phyloP scores from a whole-genome alignment of 805 yeast genomes.

The Candida parachauliodes region DNA sequence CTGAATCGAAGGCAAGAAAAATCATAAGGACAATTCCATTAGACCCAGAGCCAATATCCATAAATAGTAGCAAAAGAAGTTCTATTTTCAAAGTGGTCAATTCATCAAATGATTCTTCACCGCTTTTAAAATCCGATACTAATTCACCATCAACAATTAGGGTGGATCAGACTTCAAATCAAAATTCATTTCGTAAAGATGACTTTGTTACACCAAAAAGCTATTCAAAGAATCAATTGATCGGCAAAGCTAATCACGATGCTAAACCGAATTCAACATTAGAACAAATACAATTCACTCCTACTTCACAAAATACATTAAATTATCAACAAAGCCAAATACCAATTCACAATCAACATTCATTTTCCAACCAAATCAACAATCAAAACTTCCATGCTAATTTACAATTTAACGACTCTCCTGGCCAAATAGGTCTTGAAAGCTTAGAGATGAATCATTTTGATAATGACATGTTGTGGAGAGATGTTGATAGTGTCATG shows the following conservation, averaged over 20 bases:
- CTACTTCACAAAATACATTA: neutral
- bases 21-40: constrained; percentile 76
- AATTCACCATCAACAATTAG: constrained; percentile 9
- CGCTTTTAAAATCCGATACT: constrained; percentile 14
- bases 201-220: neutral
- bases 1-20: constrained; percentile 69
- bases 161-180: neutral
- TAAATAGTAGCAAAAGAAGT: constrained; percentile 28
- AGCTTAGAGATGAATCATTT: constrained; percentile 38
- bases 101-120: constrained; percentile 30
- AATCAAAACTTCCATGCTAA: neutral
- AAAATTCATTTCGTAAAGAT: too few species aligned
- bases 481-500: constrained; percentile 85
- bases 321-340: neutral
- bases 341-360: constrained; percentile 2
- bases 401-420: constrained; percentile 17
- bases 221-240: neutral
- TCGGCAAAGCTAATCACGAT: neutral
- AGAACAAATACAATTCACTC: neutral
- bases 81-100: constrained; percentile 37
- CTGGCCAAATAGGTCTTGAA: constrained; percentile 25
- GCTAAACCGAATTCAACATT: neutral
- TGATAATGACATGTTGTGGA: constrained; percentile 61
- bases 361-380: neutral
- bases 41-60: constrained; percentile 75